Evolutionary conservation across 2,329 filamentous ascomycete genomes (phyloP).

Genomic region (Fusarium sp.): DNA sequence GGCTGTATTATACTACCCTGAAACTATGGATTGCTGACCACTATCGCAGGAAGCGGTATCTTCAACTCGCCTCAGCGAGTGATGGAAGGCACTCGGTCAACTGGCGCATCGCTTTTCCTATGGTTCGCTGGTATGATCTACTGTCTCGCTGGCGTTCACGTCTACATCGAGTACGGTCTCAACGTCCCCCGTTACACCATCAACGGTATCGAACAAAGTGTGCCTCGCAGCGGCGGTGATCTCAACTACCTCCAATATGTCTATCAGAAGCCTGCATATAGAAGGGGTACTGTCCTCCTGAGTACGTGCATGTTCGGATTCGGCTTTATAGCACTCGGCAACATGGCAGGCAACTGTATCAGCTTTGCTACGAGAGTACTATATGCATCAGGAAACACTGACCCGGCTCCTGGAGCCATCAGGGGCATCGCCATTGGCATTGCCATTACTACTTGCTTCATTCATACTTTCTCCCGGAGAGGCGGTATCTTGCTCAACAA

Average conservation of each 20-base stretch:
- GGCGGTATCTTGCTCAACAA: conserved; percentile 68
- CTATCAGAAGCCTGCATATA: conserved; percentile 57
- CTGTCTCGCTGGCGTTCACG: conserved; percentile 55
- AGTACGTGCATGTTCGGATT: conserved; percentile 63
- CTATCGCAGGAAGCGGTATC: conserved; percentile 54
- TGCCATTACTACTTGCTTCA: conserved; percentile 61
- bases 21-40: conserved; percentile 29
- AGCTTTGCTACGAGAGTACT: conserved; percentile 61
- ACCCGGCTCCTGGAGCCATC: conserved; percentile 53
- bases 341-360: conserved; percentile 65
- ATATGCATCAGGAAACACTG: conserved; percentile 51
- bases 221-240: conserved; percentile 63
- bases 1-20: neutral
- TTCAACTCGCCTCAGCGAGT: conserved; percentile 56
- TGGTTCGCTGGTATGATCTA: conserved; percentile 60
- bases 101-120: conserved; percentile 56
- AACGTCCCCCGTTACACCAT: conserved; percentile 61
- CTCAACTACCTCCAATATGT: conserved; percentile 66
- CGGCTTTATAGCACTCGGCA: conserved; percentile 63
- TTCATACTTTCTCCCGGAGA: conserved; percentile 64
- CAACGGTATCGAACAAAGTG: conserved; percentile 57
- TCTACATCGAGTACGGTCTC: conserved; percentile 63
- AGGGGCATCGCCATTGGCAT: conserved; percentile 64
- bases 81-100: conserved; percentile 53
- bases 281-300: conserved; percentile 55